Conservation (phyloP, 2,329 filamentous ascomycete species). For the Fusarium hostae region DNA sequence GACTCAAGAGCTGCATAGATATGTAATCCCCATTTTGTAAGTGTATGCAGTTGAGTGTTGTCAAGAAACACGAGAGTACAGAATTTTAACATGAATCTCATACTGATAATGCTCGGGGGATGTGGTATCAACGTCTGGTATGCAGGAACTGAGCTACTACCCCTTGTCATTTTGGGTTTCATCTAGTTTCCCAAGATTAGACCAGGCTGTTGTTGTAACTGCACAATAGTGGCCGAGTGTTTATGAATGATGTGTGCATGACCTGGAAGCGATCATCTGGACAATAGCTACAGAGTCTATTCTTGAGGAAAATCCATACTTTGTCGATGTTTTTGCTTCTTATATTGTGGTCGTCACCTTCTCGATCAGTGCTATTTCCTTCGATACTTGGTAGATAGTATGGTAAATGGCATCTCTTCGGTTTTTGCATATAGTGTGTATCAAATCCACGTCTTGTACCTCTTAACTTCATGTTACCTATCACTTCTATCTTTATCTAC, state of each 20-base stretch:
- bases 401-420: background rate
- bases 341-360: background rate
- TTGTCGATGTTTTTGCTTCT: background rate
- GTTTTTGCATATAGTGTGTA: background rate
- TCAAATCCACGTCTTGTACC: background rate
- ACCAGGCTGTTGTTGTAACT: background rate
- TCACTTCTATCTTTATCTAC: background rate
- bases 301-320: background rate
- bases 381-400: too few species aligned
- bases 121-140: background rate
- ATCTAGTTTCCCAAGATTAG: background rate
- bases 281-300: background rate
- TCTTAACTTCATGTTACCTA: background rate
- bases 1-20: too few species aligned
- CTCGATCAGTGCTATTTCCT: background rate
- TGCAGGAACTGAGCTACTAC: background rate
- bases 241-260: background rate
- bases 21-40: background rate
- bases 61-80: background rate
- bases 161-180: background rate
- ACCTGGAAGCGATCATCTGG: background rate
- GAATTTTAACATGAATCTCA: background rate
- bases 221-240: background rate
- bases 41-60: background rate
- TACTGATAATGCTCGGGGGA: background rate